Percentiles rank a stretch among this genome's conserved stretches.
These are phyloP conservation scores for Schizophyllum amplum DNA, from an alignment of 1,284 basidiomycete species.

Conservation along the genomic window DNA sequence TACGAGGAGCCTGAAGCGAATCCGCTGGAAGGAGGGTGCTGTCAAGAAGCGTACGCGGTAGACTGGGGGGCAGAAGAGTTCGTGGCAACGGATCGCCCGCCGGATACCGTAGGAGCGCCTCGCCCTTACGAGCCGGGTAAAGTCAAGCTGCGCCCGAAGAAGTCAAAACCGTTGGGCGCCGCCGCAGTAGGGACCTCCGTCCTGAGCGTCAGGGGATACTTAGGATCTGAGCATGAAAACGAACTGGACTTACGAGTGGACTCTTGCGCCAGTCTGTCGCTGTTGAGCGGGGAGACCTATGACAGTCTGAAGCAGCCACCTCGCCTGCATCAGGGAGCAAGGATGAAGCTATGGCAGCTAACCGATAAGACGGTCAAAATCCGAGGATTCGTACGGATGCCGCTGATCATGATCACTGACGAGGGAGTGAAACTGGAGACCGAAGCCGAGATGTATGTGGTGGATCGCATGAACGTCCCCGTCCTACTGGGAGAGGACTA, in stretches of 20 bases:
- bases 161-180: not conserved
- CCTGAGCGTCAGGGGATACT: not conserved
- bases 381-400: not conserved
- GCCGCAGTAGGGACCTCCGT: not conserved
- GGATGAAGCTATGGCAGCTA: not conserved
- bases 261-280: not conserved
- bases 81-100: too few relatives aligned
- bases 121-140: not conserved
- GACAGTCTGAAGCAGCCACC: not conserved
- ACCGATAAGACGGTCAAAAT: not conserved
- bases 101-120: too few relatives aligned
- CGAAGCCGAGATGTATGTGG: slow-evolving; percentile 4
- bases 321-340: not conserved
- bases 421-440: not conserved
- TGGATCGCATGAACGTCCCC: slow-evolving; percentile 4
- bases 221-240: not conserved
- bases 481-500: slow-evolving; percentile 9
- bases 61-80: not conserved
- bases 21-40: not conserved
- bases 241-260: not conserved
- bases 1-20: not conserved
- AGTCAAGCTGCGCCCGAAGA: not conserved
- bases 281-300: not conserved
- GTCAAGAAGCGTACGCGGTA: not conserved
- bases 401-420: not conserved